Evolutionary conservation across 176 grass and related monocot genomes (phyloP).

Genomic region (Poa pratensis): DNA sequence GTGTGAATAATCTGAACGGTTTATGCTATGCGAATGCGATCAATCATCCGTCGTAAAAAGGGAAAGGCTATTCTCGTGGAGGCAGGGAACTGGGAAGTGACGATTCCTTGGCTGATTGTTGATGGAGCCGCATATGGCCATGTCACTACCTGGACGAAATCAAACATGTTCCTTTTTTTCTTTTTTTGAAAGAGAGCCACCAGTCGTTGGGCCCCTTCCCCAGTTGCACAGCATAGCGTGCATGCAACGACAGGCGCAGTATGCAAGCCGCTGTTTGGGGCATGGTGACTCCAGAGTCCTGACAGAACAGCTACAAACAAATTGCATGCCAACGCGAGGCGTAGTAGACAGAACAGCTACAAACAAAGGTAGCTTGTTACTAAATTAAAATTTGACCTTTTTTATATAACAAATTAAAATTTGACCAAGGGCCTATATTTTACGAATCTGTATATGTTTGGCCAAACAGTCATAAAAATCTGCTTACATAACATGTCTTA

Average conservation of each 20-base stretch:
- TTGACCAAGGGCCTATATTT: too few relatives aligned
- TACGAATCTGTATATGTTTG: too few relatives aligned
- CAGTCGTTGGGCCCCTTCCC: neutral
- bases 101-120: neutral
- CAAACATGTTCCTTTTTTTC: neutral
- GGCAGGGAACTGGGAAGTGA: neutral
- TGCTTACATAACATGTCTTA: too few relatives aligned
- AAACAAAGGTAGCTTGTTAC: too few relatives aligned
- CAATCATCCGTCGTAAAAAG: neutral
- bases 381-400: too few relatives aligned
- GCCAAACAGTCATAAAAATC: too few relatives aligned
- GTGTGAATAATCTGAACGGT: neutral
- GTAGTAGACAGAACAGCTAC: too few relatives aligned
- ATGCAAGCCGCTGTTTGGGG: neutral
- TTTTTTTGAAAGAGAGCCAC: neutral
- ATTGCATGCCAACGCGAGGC: too few relatives aligned
- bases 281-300: too few relatives aligned
- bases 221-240: neutral
- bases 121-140: neutral
- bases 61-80: neutral
- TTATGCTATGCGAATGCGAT: neutral
- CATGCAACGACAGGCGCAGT: neutral
- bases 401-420: too few relatives aligned
- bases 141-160: conserved; percentile 2
- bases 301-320: too few relatives aligned